phyloP scores from a whole-genome alignment of 495 filamentous ascomycete genomes.

The Clavariopsis aquatica region DNA sequence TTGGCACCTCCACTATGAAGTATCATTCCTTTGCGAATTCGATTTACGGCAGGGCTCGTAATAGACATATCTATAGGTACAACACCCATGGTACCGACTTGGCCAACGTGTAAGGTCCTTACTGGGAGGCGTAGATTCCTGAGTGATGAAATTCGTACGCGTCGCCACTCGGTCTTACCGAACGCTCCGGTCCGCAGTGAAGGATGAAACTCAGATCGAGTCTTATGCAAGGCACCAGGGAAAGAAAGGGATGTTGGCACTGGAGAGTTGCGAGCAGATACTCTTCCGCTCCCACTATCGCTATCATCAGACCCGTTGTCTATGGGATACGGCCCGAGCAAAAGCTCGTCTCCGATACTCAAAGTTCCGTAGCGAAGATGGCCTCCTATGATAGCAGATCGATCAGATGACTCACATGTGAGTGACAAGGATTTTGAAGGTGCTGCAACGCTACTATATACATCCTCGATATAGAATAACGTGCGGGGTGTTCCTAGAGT shows the following conservation, averaged over 20 bases:
- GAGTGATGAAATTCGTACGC: slow-evolving; percentile 77
- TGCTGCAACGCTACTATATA: slow-evolving; percentile 49
- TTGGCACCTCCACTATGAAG: slow-evolving; percentile 58
- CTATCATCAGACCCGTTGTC: slow-evolving; percentile 44
- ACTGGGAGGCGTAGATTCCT: slow-evolving; percentile 86
- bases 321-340: slow-evolving; percentile 73
- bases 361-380: slow-evolving; percentile 77
- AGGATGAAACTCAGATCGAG: not conserved
- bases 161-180: slow-evolving; percentile 64
- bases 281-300: slow-evolving; percentile 38
- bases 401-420: slow-evolving; percentile 16
- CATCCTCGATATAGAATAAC: slow-evolving; percentile 87
- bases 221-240: slow-evolving; percentile 41
- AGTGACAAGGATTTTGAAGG: slow-evolving; percentile 5
- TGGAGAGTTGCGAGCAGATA: slow-evolving; percentile 15
- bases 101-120: slow-evolving; percentile 70
- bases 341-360: slow-evolving; percentile 73
- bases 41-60: slow-evolving; percentile 43
- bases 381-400: slow-evolving; percentile 74
- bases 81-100: slow-evolving; percentile 89
- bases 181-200: slow-evolving; percentile 1
- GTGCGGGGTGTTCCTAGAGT: slow-evolving; percentile 17
- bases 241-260: slow-evolving; percentile 43
- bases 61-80: slow-evolving; percentile 53
- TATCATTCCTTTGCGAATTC: slow-evolving; percentile 83